phyloP scores from a whole-genome alignment of 192 early-diverging fungal species.

The Dispira simplex region DNA sequence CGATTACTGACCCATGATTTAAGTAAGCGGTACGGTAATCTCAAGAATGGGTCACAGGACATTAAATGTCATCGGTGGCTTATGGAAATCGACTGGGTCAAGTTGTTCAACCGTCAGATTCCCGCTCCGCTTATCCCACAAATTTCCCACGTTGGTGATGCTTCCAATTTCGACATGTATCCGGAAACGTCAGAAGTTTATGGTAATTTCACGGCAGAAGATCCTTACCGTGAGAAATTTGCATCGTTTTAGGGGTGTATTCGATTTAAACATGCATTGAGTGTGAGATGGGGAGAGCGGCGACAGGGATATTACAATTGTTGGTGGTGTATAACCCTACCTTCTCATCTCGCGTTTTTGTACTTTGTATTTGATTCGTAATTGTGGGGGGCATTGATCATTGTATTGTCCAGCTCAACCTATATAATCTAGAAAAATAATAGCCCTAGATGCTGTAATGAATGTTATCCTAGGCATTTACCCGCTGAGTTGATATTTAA shows the following conservation, averaged over 20 bases:
- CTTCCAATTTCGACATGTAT: conserved; percentile 96
- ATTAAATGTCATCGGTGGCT: conserved; percentile 95
- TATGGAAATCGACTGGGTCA: conserved; percentile 81
- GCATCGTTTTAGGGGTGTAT: conserved; percentile 37
- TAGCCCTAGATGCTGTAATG: too few relatives aligned
- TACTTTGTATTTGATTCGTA: too few relatives aligned
- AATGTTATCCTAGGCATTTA: too few relatives aligned
- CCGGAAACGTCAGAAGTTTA: conserved; percentile 63
- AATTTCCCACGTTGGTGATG: conserved; percentile 82
- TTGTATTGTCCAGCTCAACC: too few relatives aligned
- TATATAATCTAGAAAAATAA: too few relatives aligned
- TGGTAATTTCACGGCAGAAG: conserved; percentile 30
- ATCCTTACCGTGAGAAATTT: conserved; percentile 74
- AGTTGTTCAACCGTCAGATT: conserved; percentile 54
- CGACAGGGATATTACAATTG: too few relatives aligned
- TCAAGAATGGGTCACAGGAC: conserved; percentile 81
- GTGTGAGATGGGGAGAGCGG: too few relatives aligned
- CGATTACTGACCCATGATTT: conserved; percentile 81
- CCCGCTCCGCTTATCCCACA: conserved; percentile 81
- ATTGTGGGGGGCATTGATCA: too few relatives aligned
- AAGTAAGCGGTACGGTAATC: conserved; percentile 85
- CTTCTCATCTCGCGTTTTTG: too few relatives aligned
- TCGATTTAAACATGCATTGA: too few relatives aligned
- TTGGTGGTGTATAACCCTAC: too few relatives aligned
- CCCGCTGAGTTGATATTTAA: too few relatives aligned